Evolutionary conservation across 805 yeast species (phyloP).

Genomic region (Starmerella etchellsii): DNA sequence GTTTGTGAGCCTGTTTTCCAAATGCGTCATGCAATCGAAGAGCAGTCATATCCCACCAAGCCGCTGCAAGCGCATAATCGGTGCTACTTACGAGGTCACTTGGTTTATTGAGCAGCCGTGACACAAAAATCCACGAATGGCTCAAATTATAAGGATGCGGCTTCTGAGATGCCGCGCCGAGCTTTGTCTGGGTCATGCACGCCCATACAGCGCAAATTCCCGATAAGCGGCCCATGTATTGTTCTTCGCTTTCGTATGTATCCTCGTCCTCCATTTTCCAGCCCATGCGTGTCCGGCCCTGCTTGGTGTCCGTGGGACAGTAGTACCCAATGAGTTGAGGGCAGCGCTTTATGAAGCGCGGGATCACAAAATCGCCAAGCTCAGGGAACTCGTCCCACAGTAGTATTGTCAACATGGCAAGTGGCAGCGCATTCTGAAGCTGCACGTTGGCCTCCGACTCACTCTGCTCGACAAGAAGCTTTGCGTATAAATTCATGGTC

Average conservation of each 20-base stretch:
- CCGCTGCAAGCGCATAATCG: constrained; percentile 57
- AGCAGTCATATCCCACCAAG: constrained; percentile 90
- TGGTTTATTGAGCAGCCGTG: constrained; percentile 55
- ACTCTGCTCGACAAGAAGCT: constrained; percentile 78
- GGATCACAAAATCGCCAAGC: constrained; percentile 45
- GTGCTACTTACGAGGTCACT: constrained; percentile 42
- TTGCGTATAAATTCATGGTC: constrained; percentile 72
- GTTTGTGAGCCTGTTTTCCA: constrained; percentile 58
- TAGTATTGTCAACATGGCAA: constrained; percentile 51
- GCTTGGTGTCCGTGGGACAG: constrained; percentile 62
- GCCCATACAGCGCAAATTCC: constrained; percentile 78
- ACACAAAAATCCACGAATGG: constrained; percentile 57
- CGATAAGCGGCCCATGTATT: constrained; percentile 72
- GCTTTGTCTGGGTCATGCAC: constrained; percentile 47
- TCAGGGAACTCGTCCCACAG: constrained; percentile 41
- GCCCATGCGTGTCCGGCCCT: constrained; percentile 77
- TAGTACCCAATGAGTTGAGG: constrained; percentile 77
- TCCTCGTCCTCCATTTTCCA: constrained; percentile 48
- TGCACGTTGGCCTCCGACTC: constrained; percentile 81
- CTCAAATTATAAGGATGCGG: constrained; percentile 45
- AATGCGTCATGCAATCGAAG: constrained; percentile 40
- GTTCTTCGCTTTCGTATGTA: constrained; percentile 39
- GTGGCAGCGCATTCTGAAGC: constrained; percentile 64
- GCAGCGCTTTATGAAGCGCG: constrained; percentile 83
- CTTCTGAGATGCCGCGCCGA: constrained; percentile 14